These are phyloP conservation scores for Trichoderma atroviride DNA, from an alignment of 2,329 filamentous ascomycete genomes.

Conservation along the genomic window DNA sequence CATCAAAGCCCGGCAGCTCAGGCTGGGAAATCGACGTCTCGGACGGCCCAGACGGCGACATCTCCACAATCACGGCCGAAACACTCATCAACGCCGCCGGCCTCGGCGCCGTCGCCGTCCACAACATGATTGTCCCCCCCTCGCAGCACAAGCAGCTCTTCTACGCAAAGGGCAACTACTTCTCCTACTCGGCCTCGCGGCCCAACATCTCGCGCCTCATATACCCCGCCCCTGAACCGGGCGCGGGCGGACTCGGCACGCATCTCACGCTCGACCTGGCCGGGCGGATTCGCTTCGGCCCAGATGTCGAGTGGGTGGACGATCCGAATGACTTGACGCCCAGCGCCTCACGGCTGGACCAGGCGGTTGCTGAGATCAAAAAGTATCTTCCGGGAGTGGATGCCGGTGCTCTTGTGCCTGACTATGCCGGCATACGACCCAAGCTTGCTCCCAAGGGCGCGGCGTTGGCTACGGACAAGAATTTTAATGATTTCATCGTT, in stretches of 20 bases:
- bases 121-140: conserved; percentile 76
- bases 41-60: conserved; percentile 50
- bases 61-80: conserved; percentile 68
- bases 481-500: conserved; percentile 85
- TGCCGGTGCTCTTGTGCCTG: conserved; percentile 65
- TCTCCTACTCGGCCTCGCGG: conserved; percentile 70
- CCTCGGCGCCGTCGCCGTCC: conserved; percentile 72
- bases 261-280: conserved; percentile 89
- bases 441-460: conserved; percentile 69
- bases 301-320: conserved; percentile 92
- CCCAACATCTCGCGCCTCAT: conserved; percentile 73
- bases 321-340: conserved; percentile 69
- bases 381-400: conserved; percentile 79
- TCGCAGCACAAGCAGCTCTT: conserved; percentile 62
- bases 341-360: conserved; percentile 61
- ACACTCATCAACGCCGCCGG: conserved; percentile 86
- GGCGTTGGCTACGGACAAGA: conserved; percentile 60
- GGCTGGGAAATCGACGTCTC: conserved; percentile 71
- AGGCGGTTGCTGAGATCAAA: conserved; percentile 74
- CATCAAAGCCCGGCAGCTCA: conserved; percentile 45
- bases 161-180: conserved; percentile 96
- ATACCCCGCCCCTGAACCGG: conserved; percentile 84
- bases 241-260: conserved; percentile 83
- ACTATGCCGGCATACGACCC: conserved; percentile 90
- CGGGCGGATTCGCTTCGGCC: conserved; percentile 85